A percentile compares a stretch with the other conserved stretches of the same genome.
Evolutionary conservation across 2,329 filamentous ascomycete species (phyloP).

Genomic region (Epichloe uncinata): DNA sequence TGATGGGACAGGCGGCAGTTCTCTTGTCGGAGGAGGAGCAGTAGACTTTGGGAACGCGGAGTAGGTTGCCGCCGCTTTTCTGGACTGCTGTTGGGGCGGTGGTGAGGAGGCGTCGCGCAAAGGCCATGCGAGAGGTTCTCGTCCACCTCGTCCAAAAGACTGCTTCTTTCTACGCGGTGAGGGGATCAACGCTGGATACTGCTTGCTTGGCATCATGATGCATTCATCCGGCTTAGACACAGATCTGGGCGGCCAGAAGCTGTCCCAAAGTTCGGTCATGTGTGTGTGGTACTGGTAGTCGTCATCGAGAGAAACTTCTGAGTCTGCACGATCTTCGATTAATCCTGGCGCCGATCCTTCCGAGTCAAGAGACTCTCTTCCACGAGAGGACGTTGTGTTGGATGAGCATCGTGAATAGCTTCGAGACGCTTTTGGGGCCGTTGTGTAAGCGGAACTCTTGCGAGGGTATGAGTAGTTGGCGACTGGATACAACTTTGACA

Average conservation of each 20-base stretch:
- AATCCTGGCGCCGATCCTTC: slow-evolving; percentile 33
- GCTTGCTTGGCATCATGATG: slow-evolving; percentile 12
- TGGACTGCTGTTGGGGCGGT: slow-evolving; percentile 2
- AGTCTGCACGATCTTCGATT: slow-evolving; percentile 37
- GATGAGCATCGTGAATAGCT: slow-evolving; percentile 3
- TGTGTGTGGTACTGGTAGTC: slow-evolving; percentile 35
- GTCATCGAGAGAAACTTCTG: slow-evolving; percentile 36
- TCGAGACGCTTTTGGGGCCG: background rate
- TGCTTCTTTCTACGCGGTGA: slow-evolving; percentile 12
- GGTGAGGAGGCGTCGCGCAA: slow-evolving; percentile 11
- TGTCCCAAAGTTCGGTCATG: slow-evolving; percentile 35
- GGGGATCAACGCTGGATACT: slow-evolving; percentile 19
- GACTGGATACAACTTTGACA: slow-evolving; percentile 26
- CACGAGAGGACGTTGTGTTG: background rate
- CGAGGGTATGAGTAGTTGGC: slow-evolving; percentile 29
- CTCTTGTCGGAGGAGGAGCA: slow-evolving; percentile 1
- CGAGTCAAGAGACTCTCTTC: slow-evolving; percentile 24
- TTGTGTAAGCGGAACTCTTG: slow-evolving; percentile 10
- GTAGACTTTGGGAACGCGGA: slow-evolving; percentile 28
- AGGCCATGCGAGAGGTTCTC: slow-evolving; percentile 14
- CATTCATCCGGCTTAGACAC: slow-evolving; percentile 3
- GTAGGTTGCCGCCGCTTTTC: slow-evolving; percentile 20
- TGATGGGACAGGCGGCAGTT: background rate
- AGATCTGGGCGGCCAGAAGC: slow-evolving; percentile 26
- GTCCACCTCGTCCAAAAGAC: slow-evolving; percentile 3